phyloP scores from a whole-genome alignment of 1,284 basidiomycete genomes.

The Agroathelia rolfsii region DNA sequence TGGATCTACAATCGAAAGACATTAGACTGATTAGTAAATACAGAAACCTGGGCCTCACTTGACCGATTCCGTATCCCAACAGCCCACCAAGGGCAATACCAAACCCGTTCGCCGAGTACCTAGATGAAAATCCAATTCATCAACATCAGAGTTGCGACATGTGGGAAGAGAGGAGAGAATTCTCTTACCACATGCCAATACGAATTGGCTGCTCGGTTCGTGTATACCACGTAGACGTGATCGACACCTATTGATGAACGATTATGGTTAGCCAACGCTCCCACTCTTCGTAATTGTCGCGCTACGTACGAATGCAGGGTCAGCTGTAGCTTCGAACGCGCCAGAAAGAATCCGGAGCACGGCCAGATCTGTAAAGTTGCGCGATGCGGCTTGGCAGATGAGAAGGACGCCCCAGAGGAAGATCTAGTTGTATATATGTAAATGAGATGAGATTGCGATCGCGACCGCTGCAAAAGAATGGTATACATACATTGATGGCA shows the following conservation, averaged over 20 bases:
- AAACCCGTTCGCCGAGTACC: conserved; percentile 18
- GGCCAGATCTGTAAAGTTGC: conserved; percentile 29
- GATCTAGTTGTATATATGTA: conserved; percentile 16
- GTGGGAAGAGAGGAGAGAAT: conserved; percentile 2
- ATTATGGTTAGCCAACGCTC: too few species aligned
- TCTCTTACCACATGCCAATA: conserved; percentile 26
- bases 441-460: too few species aligned
- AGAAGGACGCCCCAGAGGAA: conserved; percentile 34
- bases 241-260: too few species aligned
- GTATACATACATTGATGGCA: conserved; percentile 25
- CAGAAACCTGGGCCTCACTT: too few species aligned
- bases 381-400: conserved; percentile 31
- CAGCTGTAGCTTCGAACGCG: conserved; percentile 26
- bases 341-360: conserved; percentile 33
- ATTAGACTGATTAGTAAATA: conserved; percentile 1
- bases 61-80: conserved; percentile 20
- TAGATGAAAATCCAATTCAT: conserved; percentile 7
- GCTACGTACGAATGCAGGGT: conserved; percentile 25
- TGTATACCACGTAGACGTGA: conserved; percentile 31
- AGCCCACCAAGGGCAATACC: conserved; percentile 20
- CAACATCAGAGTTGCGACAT: background rate
- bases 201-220: conserved; percentile 27
- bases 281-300: too few species aligned
- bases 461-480: too few species aligned
- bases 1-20: conserved; percentile 8